These are phyloP conservation scores for Ettlia oleoabundans DNA, from an alignment of 139 green algal genomes.

Conservation along the genomic window DNA sequence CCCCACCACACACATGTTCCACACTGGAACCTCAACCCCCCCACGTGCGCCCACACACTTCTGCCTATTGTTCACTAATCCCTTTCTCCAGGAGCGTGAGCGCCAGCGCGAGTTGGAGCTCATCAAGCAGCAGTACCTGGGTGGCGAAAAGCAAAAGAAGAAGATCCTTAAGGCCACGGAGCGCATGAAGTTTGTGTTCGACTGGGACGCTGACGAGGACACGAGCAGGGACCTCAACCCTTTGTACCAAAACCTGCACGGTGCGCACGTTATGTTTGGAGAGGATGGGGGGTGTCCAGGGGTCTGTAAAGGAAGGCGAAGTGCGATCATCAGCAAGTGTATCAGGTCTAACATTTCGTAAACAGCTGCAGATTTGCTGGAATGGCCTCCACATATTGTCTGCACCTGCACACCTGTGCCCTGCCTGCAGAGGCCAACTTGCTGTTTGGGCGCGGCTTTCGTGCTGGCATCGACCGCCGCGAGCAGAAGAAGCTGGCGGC, in stretches of 20 bases:
- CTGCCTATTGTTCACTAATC: not conserved
- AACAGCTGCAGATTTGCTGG: too few species aligned
- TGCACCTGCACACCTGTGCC: not conserved
- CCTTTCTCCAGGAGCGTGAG: constrained; percentile 67
- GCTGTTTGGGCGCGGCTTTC: constrained; percentile 94
- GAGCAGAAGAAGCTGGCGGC: constrained; percentile 93
- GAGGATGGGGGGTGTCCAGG: too few species aligned
- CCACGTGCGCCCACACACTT: too few species aligned
- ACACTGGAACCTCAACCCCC: too few species aligned
- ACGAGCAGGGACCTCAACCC: constrained; percentile 93
- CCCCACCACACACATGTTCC: too few species aligned
- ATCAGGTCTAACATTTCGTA: too few species aligned
- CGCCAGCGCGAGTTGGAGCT: constrained; percentile 86
- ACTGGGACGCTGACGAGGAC: constrained; percentile 96
- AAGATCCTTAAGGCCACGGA: constrained; percentile 81
- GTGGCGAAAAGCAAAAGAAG: constrained; percentile 36
- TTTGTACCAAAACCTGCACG: constrained; percentile 88
- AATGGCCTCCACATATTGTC: too few species aligned
- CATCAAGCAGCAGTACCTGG: constrained; percentile 85
- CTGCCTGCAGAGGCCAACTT: constrained; percentile 78
- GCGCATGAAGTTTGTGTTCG: constrained; percentile 97
- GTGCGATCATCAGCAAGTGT: too few species aligned
- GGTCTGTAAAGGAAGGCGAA: too few species aligned
- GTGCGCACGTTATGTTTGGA: constrained; percentile 32
- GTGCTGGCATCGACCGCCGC: constrained; percentile 90